A percentile compares a stretch with the other conserved stretches of the same genome.
Evolutionary conservation across 352 stramenopile genomes (phyloP).

Genomic region (Phytophthora lateralis): DNA sequence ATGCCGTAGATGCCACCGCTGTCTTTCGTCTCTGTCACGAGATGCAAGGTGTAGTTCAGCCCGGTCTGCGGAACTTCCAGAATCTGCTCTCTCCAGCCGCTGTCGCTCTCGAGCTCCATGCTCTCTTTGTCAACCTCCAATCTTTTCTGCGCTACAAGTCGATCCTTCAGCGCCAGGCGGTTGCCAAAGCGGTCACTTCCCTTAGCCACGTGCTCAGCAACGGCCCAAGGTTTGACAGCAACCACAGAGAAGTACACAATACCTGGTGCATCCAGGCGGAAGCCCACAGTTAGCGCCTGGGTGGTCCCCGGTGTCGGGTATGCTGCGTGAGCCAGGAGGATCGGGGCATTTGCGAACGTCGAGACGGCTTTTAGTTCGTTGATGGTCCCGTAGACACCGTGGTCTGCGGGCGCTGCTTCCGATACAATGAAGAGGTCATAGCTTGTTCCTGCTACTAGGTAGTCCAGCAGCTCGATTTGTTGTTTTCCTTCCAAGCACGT

Average conservation of each 20-base stretch:
- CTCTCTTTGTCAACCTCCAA: slow-evolving; percentile 40
- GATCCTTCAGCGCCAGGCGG: slow-evolving; percentile 60
- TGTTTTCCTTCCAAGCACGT: slow-evolving; percentile 33
- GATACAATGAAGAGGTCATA: slow-evolving; percentile 73
- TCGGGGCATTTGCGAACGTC: slow-evolving; percentile 68
- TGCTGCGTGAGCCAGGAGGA: slow-evolving; percentile 66
- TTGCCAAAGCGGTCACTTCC: slow-evolving; percentile 69
- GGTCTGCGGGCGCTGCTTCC: slow-evolving; percentile 49
- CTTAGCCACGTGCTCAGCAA: slow-evolving; percentile 41
- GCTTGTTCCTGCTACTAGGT: slow-evolving; percentile 56
- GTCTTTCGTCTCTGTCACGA: slow-evolving; percentile 71
- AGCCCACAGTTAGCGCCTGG: slow-evolving; percentile 59
- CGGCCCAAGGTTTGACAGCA: slow-evolving; percentile 41
- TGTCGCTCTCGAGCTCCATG: slow-evolving; percentile 36
- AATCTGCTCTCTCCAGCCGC: slow-evolving; percentile 59
- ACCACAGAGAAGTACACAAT: slow-evolving; percentile 70
- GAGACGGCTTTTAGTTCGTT: slow-evolving; percentile 47
- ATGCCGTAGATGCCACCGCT: slow-evolving; percentile 78
- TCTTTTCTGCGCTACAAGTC: slow-evolving; percentile 47
- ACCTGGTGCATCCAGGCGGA: slow-evolving; percentile 61
- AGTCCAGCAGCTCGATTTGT: slow-evolving; percentile 67
- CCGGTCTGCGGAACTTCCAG: slow-evolving; percentile 56
- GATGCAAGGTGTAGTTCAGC: slow-evolving; percentile 71
- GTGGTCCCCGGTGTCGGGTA: slow-evolving; percentile 61
- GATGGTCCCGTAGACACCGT: slow-evolving; percentile 66